phyloP scores from a whole-genome alignment of 139 green algal species.

The Chlamydomonas eustigma region DNA sequence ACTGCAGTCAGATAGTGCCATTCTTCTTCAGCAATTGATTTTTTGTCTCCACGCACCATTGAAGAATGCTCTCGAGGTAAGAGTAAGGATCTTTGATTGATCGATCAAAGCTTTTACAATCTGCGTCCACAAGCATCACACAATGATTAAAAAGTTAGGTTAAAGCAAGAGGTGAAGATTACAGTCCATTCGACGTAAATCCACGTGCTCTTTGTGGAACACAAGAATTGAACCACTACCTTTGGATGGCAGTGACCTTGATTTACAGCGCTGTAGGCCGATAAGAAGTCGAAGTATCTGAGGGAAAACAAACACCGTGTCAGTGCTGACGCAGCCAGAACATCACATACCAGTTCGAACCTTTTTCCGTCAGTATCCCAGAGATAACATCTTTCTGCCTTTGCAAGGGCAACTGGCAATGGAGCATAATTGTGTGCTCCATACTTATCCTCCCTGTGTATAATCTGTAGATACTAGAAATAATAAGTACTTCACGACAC shows the following conservation, averaged over 20 bases:
- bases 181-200: not conserved
- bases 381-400: conserved; percentile 66
- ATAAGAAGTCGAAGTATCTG: conserved; percentile 87
- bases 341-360: too few relatives aligned
- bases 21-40: not conserved
- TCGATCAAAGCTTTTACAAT: conserved; percentile 83
- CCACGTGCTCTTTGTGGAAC: not conserved
- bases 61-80: conserved; percentile 95
- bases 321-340: not conserved
- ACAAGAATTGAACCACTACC: conserved; percentile 29
- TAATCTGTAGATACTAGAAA: conserved; percentile 71
- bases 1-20: too few relatives aligned
- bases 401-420: conserved; percentile 79
- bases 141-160: not conserved
- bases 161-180: not conserved
- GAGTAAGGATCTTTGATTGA: conserved; percentile 78
- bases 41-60: conserved; percentile 56
- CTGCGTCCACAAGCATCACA: conserved; percentile 28
- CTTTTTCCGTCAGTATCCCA: conserved; percentile 81
- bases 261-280: conserved; percentile 90
- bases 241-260: conserved; percentile 97
- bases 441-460: conserved; percentile 72
- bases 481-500: too few relatives aligned
- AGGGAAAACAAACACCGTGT: not conserved
- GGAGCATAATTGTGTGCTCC: conserved; percentile 92